Percentiles rank a stretch among this genome's conserved stretches.
These are phyloP conservation scores for Ananas comosus DNA, from an alignment of 176 grass and related monocot genomes.

Conservation along the genomic window DNA sequence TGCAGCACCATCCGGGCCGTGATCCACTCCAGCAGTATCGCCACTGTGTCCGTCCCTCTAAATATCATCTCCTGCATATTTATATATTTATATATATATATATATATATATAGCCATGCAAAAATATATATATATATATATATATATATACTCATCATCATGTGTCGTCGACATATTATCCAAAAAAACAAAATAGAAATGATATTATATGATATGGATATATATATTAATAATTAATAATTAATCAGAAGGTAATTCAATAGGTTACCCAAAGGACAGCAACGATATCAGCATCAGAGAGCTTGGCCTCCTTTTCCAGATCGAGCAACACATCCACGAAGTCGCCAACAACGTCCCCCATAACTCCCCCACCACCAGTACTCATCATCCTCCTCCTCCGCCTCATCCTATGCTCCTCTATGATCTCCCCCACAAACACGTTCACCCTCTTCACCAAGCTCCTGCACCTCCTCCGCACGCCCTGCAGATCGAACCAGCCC, in stretches of 20 bases:
- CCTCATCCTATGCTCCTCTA: slow-evolving; percentile 43
- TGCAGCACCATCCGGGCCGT: slow-evolving; percentile 74
- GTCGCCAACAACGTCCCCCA: slow-evolving; percentile 20
- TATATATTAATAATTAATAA: neutral
- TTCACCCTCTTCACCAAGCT: slow-evolving; percentile 39
- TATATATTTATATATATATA: slow-evolving; percentile 10
- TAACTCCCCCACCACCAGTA: neutral
- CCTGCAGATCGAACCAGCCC: slow-evolving; percentile 48
- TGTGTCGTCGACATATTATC: too few species aligned
- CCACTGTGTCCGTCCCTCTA: slow-evolving; percentile 65
- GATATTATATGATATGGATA: too few species aligned
- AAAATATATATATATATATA: slow-evolving; percentile 1
- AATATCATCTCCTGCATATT: slow-evolving; percentile 69
- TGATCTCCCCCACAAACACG: slow-evolving; percentile 42
- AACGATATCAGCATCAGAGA: slow-evolving; percentile 59
- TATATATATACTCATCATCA: neutral
- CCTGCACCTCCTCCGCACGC: slow-evolving; percentile 45
- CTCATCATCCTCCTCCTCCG: neutral
- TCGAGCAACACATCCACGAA: slow-evolving; percentile 59
- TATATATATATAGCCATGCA: neutral
- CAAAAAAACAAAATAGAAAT: too few species aligned
- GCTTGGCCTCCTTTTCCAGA: slow-evolving; percentile 43
- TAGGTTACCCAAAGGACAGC: slow-evolving; percentile 72
- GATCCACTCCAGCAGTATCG: slow-evolving; percentile 72
- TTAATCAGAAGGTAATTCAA: neutral